phyloP scores from a whole-genome alignment of 2,329 filamentous ascomycete species.

The Mycosphaerelloides madeirae region DNA sequence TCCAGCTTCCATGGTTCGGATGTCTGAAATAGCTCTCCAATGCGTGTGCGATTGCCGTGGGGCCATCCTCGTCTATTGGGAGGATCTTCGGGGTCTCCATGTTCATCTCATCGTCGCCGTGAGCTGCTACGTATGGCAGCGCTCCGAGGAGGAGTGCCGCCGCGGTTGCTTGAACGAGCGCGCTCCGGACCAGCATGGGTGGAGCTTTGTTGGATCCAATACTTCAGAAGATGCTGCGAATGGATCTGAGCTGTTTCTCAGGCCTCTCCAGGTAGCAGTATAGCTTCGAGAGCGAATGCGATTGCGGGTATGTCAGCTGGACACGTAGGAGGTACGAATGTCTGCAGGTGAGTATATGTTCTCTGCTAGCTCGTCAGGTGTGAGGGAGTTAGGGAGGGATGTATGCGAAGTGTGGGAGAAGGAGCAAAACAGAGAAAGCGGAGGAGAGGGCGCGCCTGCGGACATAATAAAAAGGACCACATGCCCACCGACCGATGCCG shows the following conservation, averaged over 20 bases:
- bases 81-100: conserved; percentile 16
- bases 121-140: conserved; percentile 38
- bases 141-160: conserved; percentile 39
- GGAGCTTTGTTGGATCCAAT: not conserved
- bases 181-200: conserved; percentile 12
- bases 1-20: conserved; percentile 49
- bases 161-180: conserved; percentile 1
- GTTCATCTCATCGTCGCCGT: conserved; percentile 34
- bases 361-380: no score
- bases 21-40: conserved; percentile 55
- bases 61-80: conserved; percentile 25
- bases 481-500: conserved; percentile 1
- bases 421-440: not conserved
- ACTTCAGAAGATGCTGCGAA: not conserved
- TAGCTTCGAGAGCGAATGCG: not conserved
- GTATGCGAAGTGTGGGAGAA: not conserved
- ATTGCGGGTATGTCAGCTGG: not conserved
- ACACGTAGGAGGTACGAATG: not conserved
- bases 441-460: not conserved
- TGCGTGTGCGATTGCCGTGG: conserved; percentile 19
- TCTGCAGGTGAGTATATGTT: no score
- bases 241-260: not conserved
- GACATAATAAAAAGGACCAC: conserved; percentile 1
- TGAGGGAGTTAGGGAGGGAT: not conserved
- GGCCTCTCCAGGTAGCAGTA: not conserved